Base-by-base conservation (phyloP, 176 grass and related monocot genomes). In the Paspalum notatum region DNA sequence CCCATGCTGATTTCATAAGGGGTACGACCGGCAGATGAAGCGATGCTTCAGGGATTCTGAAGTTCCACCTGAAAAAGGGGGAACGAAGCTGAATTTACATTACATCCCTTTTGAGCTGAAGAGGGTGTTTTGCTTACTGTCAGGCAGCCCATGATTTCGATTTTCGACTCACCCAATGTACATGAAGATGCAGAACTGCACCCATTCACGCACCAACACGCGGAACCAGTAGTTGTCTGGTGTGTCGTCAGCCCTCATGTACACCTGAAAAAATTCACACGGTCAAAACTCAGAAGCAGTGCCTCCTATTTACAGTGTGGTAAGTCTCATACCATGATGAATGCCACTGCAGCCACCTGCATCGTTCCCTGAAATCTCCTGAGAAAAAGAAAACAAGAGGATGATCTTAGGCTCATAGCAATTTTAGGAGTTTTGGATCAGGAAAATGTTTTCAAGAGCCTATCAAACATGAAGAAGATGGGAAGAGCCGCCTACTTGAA, bases 331-430 rank as follows among this genome's bases (percentile, higher is more conserved):
- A 98, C 95, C 92, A 98, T 75, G 91, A 98, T 92, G 76, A 95
- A 94, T 82, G 85, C 86, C 61, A 98, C 77, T 39, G 90, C 90
- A 7, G 90, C 88, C 53, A 98, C 87, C 84, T 98, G 95, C 95
- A 98, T 98, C 50, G 92, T 92, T 20, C 86, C 86, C 84, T 95
- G 95, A 86, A 98, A 98, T 89, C 90, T 95, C 92, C 95, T 95
- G 89, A 27, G 32, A 32, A 3, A 32, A 55, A 26, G 50, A 39
- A 17, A n/a, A 80, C n/a, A 57, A 56, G 20, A 60, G 15, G 9
- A 12, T 27, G 9, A 71, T 44, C 46, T 22, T 66, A 66, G 67
- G 60, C 9, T 74, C 69, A 62, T 24, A 53, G 10, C 55, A 68
- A 32, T 42, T 59, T 65, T 13, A 16, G 5, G 25, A 66, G 20